Evolutionary conservation across 345 rosid species (phyloP).

Genomic region (Toxicodendron radicans): DNA sequence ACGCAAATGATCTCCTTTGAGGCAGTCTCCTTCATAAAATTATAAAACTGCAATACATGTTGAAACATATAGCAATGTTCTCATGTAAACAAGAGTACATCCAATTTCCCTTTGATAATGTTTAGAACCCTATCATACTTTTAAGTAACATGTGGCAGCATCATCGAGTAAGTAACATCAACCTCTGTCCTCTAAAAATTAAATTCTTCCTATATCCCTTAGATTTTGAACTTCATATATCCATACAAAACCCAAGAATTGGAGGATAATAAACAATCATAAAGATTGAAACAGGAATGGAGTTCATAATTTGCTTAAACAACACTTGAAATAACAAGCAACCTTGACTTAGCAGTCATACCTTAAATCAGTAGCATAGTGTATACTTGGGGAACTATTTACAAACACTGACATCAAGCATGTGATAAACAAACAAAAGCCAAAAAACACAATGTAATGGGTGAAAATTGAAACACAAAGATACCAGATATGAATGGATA

Average conservation of each 20-base stretch:
- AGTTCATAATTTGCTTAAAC: background rate
- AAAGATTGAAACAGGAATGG: background rate
- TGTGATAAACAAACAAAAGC: slow-evolving; percentile 4
- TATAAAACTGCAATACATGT: background rate
- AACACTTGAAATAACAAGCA: background rate
- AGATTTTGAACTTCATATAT: background rate
- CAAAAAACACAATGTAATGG: slow-evolving; percentile 8
- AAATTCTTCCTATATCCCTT: background rate
- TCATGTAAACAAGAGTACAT: background rate
- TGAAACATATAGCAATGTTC: background rate
- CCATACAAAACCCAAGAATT: background rate
- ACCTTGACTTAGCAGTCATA: slow-evolving; percentile 23
- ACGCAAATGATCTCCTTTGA: background rate
- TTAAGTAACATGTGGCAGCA: background rate
- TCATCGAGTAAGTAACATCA: background rate
- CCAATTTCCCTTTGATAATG: background rate
- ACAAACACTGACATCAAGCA: slow-evolving; percentile 16
- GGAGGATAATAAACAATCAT: background rate
- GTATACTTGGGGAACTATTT: slow-evolving; percentile 22
- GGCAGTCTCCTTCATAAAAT: background rate
- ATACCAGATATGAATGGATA: background rate
- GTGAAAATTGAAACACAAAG: background rate
- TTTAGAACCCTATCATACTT: background rate
- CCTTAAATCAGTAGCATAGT: slow-evolving; percentile 20
- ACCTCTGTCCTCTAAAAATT: background rate